Evolutionary conservation across 257 asterid species (phyloP), one percentile per base, ranked within the genome.

Genomic region (Henckelia pumila): DNA sequence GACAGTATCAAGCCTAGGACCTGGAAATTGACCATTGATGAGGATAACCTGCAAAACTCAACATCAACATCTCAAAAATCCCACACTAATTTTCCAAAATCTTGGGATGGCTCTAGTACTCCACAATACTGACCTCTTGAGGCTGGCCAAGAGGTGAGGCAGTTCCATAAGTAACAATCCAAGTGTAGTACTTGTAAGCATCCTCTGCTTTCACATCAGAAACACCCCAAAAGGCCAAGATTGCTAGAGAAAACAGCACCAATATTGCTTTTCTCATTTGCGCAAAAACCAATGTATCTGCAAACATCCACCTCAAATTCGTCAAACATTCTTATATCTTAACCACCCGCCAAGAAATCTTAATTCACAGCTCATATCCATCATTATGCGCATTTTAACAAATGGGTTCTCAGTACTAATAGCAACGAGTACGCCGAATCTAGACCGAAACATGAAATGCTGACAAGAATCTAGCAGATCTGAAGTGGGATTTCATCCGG

Each of bases 21-120:
- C 99, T 26, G 97, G 97, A 78, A 94, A 91, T 63, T 91, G 93
- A 30, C 93, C 99, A 70, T 94, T 91, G 68, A 94, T 88, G 70
- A 94, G 95, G 56, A 91, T 91, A 8, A 94, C 88, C 99, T 94
- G 71, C 78, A 77, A 72, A 68, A 56, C n/a, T 52, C 73, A 68
- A 64, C 76, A 67, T 55, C 22, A 9, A 66, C 68, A 8, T 1
- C 7, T 55, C 33, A 57, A 50, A 63, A 44, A 44, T 5, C 53
- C 20, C 53, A 14, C 53, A 20, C 7, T 3, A 4, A 14, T 3
- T 40, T 35, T 44, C 53, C 53, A 44, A 44, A 44, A 44, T 44
- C 53, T 44, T 16, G 53, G n/a, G 20, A 60, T 60, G 22, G 24
- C n/a, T 60, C 37, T 17, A 59, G 3, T 26, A 26, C 8, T 10